Evolutionary conservation across 2,329 filamentous ascomycete genomes (phyloP), one percentile per base, ranked within the genome.

Genomic region (Claviceps quebecensis): DNA sequence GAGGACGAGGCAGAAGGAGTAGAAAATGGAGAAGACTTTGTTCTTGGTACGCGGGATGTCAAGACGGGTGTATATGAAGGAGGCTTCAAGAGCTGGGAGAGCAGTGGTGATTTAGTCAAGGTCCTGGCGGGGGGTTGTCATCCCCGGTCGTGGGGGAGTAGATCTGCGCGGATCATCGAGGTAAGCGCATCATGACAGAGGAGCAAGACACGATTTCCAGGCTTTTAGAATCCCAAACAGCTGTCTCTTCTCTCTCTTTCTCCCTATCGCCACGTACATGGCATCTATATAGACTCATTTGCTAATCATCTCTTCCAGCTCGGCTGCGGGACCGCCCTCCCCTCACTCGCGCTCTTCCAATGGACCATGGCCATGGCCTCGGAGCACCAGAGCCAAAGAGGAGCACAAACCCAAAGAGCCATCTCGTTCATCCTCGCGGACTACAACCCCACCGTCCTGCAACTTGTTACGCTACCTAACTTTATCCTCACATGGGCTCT

Each of bases 1-100:
- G 70, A 68, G 47, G 62, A 63, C 39, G 61, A 66, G 43, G 4
- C 29, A 34, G 29, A 34, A 34, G 29, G 29, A 34, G 29, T 34
- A 34, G 29, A 34, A 34, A 34, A 34, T 9, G 29, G 29, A 34
- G 29, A 34, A 34, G 54, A 60, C 53, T 61, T 67, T 45, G 61
- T 56, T 16, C 70, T 87, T 38, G 82, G 80, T 40, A 74, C 76
- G 55, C 81, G 86, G 56, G 87, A 93, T 65, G 82, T 93, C 56
- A 84, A 81, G 65, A 86, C 85, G 51, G 86, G 86, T 49, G 78
- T 91, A 54, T 93, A 93, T 67, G 87, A 93, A 68, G 87, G 87
- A 52, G 87, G 87, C 23, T 89, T 91, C 71, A 93, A 93, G 71
- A 90, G 84, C 60, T 93, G 87, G 87, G 87, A 93, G 69, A 90